A percentile compares a stretch with the other conserved stretches of the same genome.
Evolutionary conservation across 108 stramenopile genomes (phyloP).

Genomic region (Stephanodiscus minutulus): DNA sequence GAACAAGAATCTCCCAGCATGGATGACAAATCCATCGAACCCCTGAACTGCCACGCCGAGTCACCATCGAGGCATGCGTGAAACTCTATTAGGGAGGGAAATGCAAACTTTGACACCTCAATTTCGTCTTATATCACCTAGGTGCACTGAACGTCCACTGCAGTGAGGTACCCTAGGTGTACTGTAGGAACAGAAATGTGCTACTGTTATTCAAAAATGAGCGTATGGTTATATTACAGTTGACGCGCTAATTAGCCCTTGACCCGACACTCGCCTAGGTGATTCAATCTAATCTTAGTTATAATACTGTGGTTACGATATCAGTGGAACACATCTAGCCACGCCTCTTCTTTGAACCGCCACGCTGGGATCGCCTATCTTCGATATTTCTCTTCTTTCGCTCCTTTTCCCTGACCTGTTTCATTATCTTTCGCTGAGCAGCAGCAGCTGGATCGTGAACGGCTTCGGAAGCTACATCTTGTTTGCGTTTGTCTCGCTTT

Average conservation of each 20-base stretch:
- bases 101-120: neutral
- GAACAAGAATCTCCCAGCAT: constrained; percentile 13
- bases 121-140: no score
- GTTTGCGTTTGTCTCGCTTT: constrained; percentile 76
- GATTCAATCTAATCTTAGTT: neutral
- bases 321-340: neutral
- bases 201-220: no score
- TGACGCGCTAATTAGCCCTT: no score
- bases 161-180: no score
- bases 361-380: constrained; percentile 56
- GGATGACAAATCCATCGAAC: constrained; percentile 8
- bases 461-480: constrained; percentile 64
- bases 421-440: constrained; percentile 72
- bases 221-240: no score
- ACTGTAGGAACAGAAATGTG: no score
- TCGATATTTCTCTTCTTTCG: constrained; percentile 72
- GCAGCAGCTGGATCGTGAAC: constrained; percentile 68
- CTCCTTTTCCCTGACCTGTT: constrained; percentile 69
- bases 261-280: no score
- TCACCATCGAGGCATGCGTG: neutral
- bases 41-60: neutral
- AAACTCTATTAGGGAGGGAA: neutral
- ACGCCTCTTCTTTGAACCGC: constrained; percentile 42
- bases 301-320: neutral
- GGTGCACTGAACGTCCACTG: no score